Conservation (phyloP, 2,329 filamentous ascomycete genomes). For the Herpotrichia juniperi region DNA sequence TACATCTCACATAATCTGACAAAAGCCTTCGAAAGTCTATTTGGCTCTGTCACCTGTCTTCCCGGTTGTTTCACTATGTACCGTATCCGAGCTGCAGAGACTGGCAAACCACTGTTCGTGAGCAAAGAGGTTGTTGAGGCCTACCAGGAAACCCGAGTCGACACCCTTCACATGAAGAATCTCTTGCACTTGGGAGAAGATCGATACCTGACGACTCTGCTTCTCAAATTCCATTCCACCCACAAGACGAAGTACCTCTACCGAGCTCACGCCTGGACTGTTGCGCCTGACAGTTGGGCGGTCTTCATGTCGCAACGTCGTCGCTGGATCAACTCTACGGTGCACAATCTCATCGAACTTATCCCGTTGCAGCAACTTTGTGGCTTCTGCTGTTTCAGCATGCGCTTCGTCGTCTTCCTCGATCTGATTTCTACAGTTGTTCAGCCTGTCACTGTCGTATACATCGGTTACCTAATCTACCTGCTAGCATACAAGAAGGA, state of each 20-base stretch:
- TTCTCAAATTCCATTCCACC: slow-evolving; percentile 88
- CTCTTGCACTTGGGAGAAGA: slow-evolving; percentile 95
- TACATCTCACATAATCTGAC: slow-evolving; percentile 97
- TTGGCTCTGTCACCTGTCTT: slow-evolving; percentile 95
- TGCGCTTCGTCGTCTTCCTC: slow-evolving; percentile 96
- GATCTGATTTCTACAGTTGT: slow-evolving; percentile 91
- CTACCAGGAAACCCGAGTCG: slow-evolving; percentile 92
- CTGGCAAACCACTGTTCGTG: slow-evolving; percentile 94
- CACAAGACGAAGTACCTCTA: slow-evolving; percentile 99
- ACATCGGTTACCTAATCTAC: slow-evolving; percentile 88
- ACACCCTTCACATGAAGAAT: slow-evolving; percentile 99
- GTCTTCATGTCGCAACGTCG: slow-evolving; percentile 98
- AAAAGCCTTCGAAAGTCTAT: slow-evolving; percentile 96
- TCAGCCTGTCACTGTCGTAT: slow-evolving; percentile 88
- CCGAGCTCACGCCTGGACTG: slow-evolving; percentile 92
- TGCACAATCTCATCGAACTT: slow-evolving; percentile 96
- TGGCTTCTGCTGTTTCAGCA: slow-evolving; percentile 99
- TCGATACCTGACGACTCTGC: slow-evolving; percentile 92
- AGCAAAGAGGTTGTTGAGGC: slow-evolving; percentile 87
- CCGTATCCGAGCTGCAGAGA: slow-evolving; percentile 90
- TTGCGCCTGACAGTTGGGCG: slow-evolving; percentile 90
- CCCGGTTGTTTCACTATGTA: slow-evolving; percentile 99
- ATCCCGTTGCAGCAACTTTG: slow-evolving; percentile 93
- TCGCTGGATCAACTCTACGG: slow-evolving; percentile 99
- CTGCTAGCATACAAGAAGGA: slow-evolving; percentile 66